phyloP scores from a whole-genome alignment of 2,329 filamentous ascomycete genomes.

The Lecanicillium sp. region DNA sequence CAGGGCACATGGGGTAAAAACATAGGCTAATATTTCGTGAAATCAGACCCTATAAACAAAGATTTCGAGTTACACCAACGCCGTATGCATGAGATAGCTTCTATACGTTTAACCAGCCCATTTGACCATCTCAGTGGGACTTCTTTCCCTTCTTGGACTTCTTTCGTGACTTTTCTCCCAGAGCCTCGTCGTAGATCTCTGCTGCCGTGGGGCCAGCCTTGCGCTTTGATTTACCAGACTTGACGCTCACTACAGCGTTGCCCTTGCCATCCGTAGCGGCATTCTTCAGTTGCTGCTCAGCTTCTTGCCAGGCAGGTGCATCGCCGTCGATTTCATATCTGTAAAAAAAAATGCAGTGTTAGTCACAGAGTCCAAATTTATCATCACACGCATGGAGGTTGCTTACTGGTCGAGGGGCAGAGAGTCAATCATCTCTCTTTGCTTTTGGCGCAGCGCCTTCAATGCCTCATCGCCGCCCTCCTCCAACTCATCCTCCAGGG shows the following conservation, averaged over 20 bases:
- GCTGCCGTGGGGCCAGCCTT: conserved; percentile 57
- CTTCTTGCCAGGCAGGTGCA: conserved; percentile 55
- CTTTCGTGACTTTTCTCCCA: conserved; percentile 51
- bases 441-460: conserved; percentile 64
- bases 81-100: neutral
- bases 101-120: neutral
- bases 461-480: conserved; percentile 75
- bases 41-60: neutral
- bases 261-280: conserved; percentile 47
- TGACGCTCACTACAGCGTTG: conserved; percentile 69
- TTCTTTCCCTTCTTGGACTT: conserved; percentile 40
- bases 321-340: conserved; percentile 61
- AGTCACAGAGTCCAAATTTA: neutral
- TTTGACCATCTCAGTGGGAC: conserved; percentile 9
- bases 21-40: too few species aligned
- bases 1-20: too few species aligned
- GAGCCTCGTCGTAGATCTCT: conserved; percentile 55
- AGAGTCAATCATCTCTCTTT: conserved; percentile 82
- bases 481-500: conserved; percentile 73
- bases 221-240: conserved; percentile 67
- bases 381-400: neutral
- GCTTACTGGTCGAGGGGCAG: conserved; percentile 68
- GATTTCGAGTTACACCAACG: neutral
- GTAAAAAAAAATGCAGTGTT: neutral
- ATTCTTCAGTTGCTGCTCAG: conserved; percentile 66